Conservation (phyloP, 2,329 filamentous ascomycete genomes). For the Ophiostoma sp. region DNA sequence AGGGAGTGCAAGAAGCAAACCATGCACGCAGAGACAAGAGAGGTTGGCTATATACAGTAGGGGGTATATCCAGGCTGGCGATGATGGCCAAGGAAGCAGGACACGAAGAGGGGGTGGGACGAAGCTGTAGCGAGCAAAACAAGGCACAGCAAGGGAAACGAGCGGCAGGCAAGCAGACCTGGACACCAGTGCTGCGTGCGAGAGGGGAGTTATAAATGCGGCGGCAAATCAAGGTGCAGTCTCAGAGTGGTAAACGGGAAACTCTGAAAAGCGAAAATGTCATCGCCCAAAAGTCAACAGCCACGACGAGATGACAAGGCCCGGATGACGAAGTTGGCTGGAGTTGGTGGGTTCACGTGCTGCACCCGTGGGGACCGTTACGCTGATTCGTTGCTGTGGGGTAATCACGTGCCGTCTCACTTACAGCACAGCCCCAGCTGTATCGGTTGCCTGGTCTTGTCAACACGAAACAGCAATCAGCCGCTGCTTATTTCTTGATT, state of each 20-base stretch:
- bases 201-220: neutral
- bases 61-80: neutral
- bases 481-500: neutral
- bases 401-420: constrained; percentile 7
- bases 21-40: neutral
- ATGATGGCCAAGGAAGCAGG: neutral
- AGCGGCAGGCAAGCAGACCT: neutral
- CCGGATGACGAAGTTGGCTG: constrained; percentile 15
- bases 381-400: constrained; percentile 12
- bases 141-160: constrained; percentile 1
- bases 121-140: neutral
- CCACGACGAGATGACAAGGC: constrained; percentile 8
- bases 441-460: neutral
- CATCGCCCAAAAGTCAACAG: neutral
- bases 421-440: constrained; percentile 5
- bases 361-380: constrained; percentile 5
- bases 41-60: neutral
- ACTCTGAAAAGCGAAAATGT: neutral
- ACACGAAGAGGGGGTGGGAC: neutral
- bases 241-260: neutral
- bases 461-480: neutral
- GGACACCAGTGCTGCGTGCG: constrained; percentile 2
- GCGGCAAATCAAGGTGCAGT: too few species aligned
- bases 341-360: constrained; percentile 13
- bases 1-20: neutral